phyloP scores from a whole-genome alignment of 2,329 filamentous ascomycete species.

The Claviceps monticola region DNA sequence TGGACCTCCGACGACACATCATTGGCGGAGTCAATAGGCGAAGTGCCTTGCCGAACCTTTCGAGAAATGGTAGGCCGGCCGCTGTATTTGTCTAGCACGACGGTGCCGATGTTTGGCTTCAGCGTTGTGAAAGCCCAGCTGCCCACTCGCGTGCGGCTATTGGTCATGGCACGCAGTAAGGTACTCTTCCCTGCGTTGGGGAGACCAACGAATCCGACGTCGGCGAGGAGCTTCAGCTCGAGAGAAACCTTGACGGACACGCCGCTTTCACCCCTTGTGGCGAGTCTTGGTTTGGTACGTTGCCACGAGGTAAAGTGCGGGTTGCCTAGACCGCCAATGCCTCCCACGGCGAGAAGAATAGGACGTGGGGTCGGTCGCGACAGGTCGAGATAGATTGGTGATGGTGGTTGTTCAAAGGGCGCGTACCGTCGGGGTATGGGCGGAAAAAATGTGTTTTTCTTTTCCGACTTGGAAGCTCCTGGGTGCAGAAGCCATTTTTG shows the following conservation, averaged over 20 bases:
- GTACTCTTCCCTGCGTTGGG: constrained; percentile 97
- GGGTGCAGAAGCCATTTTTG: constrained; percentile 83
- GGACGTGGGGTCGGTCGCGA: constrained; percentile 68
- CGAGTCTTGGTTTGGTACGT: constrained; percentile 68
- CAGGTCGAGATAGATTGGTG: constrained; percentile 60
- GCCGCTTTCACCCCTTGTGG: constrained; percentile 71
- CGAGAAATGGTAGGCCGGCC: constrained; percentile 46
- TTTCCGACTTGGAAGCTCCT: constrained; percentile 57
- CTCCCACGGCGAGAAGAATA: constrained; percentile 74
- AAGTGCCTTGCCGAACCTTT: not conserved
- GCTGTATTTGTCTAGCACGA: constrained; percentile 77
- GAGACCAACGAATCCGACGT: constrained; percentile 85
- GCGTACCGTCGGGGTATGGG: constrained; percentile 37
- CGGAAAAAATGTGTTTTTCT: constrained; percentile 38
- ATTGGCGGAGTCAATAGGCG: constrained; percentile 41
- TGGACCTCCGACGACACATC: constrained; percentile 21
- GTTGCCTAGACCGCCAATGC: constrained; percentile 82
- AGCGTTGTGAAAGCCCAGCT: constrained; percentile 96
- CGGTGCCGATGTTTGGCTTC: constrained; percentile 88
- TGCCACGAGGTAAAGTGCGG: constrained; percentile 76
- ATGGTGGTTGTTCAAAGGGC: constrained; percentile 52
- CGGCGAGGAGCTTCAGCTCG: constrained; percentile 87
- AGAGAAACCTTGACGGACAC: constrained; percentile 70
- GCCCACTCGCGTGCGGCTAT: constrained; percentile 77
- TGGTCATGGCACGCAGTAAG: constrained; percentile 71